Evolutionary conservation across 768 basidiomycete genomes (phyloP), one percentile per base, ranked within the genome.

Genomic region (Phylloporus rhodoxanthus): DNA sequence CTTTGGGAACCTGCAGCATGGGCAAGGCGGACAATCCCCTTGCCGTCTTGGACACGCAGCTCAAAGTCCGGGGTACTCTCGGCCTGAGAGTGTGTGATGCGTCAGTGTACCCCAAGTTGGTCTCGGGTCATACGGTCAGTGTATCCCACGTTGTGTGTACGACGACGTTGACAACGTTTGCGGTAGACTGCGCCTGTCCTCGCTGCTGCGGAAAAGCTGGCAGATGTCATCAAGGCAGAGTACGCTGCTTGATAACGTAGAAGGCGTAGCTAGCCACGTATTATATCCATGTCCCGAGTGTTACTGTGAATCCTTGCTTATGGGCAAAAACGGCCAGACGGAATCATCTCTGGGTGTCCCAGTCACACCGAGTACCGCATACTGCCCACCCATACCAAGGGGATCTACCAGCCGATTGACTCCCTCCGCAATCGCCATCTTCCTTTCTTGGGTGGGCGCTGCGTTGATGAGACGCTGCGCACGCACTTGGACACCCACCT

Each of bases 331-430:
- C 11, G 70, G 71, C 70, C 68, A 71, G 32, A 60, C 58, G 0
- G 46, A 39, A 34, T 53, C 50, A 1, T 46, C 48, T 26, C 52
- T 57, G 9, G 45, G 52, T n/a, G 40, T 43, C 2, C 50, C 50
- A 1, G 54, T 61, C 2, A 85, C 54, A 2, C 83, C 92, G 65
- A 97, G 69, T 15, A 97, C 76, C 66, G 84, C 76, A 62, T 97
- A 98, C 70, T 95, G 80, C 33, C 66, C 73, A 0, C 96, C 95
- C 95, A 98, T 98, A 17, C 91, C 82, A 10, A 71, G 70, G 1
- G 73, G 74, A 64, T 96, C 88, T 15, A 91, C 78, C n/a, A 97
- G 70, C 52, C 93, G 69, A 48, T 75, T 66, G 20, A 83, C 87
- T 0, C 81, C 84, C 21, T 74, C 69, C 20, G 69, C 69, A 40